Evolutionary conservation across 352 stramenopile genomes (phyloP), one percentile per base, ranked within the genome.

Genomic region (Thalassiosira livingstoniorum): DNA sequence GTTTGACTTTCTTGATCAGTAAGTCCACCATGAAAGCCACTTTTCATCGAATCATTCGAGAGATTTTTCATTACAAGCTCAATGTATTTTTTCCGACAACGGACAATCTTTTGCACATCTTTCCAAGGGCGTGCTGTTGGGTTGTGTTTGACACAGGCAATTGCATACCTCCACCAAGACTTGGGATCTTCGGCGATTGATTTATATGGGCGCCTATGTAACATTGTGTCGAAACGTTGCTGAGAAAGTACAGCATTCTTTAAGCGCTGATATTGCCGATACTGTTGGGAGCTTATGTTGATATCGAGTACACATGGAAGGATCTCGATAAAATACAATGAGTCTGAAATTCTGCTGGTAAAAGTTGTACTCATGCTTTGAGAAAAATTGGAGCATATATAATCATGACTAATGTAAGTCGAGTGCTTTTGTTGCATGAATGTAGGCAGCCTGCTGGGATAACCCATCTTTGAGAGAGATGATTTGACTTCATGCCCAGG

Each of bases 161-260:
- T 87, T 2, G 83, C 80, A 75, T 94, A 94, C 47, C 88, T 85
- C 90, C 90, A 94, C 90, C 90, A 94, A 45, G 75, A 70, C 63
- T 68, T 57, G 43, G 90, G 83, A 68, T 88, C 73, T 15, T 87
- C 45, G 4, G 72, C 23, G 32, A 83, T 78, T 27, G 58, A 78
- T 53, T 80, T 71, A n/a, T 60, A 34, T 11, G 90, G 90, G 55
- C 87, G 73, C 66, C 90, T 86, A 54, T 87, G 76, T 18, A 93
- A 60, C 88, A 94, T 94, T 23, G 90, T 94, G 80, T 94, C 90
- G 73, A 92, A 92, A 27, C 88, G 73, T 80, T 88, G 82, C 65
- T 94, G 88, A 0, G 80, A 85, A 27, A 91, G 58, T 74, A 94
- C 87, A 15, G 87, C 85, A 80, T 82, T 85, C 65, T 91, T 85